Percentiles rank a stretch among this genome's conserved stretches.
Conservation (phyloP, 805 yeast genomes). For the Kazachstania africana region DNA sequence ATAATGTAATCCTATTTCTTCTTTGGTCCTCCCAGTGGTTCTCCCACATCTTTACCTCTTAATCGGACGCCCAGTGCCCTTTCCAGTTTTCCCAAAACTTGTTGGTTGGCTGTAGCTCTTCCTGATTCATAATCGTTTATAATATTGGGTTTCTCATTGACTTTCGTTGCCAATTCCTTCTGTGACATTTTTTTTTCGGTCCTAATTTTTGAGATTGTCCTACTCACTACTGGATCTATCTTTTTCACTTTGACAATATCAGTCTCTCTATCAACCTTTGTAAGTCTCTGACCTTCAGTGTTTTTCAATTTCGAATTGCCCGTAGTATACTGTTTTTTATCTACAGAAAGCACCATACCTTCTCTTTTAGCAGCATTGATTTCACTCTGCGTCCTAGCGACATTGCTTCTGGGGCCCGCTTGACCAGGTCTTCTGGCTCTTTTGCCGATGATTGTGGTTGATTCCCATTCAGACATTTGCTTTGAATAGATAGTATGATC, state of each 20-base stretch:
- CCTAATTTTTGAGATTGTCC: constrained; percentile 75
- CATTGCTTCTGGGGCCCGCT: constrained; percentile 75
- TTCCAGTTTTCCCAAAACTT: constrained; percentile 82
- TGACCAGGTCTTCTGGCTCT: constrained; percentile 83
- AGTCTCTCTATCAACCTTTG: constrained; percentile 86
- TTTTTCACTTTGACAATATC: constrained; percentile 91
- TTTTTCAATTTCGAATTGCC: constrained; percentile 55
- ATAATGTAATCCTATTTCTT: constrained; percentile 30
- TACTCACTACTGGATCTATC: constrained; percentile 74
- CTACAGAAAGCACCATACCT: constrained; percentile 82
- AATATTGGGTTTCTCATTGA: constrained; percentile 91
- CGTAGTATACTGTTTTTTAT: constrained; percentile 78
- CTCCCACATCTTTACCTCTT: constrained; percentile 92
- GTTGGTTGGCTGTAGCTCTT: constrained; percentile 94
- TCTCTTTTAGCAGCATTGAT: constrained; percentile 90
- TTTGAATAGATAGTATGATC: not conserved
- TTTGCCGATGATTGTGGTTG: constrained; percentile 78
- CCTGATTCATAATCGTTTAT: constrained; percentile 96
- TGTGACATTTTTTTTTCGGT: constrained; percentile 82
- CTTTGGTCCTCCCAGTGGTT: constrained; percentile 60
- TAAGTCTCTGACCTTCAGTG: constrained; percentile 91
- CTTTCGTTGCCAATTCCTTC: constrained; percentile 90
- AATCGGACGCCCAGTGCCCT: constrained; percentile 88
- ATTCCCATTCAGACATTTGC: constrained; percentile 75
- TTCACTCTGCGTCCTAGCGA: constrained; percentile 66